Conservation (phyloP, 192 early-diverging fungal genomes). For the Phycomyces nitens region DNA sequence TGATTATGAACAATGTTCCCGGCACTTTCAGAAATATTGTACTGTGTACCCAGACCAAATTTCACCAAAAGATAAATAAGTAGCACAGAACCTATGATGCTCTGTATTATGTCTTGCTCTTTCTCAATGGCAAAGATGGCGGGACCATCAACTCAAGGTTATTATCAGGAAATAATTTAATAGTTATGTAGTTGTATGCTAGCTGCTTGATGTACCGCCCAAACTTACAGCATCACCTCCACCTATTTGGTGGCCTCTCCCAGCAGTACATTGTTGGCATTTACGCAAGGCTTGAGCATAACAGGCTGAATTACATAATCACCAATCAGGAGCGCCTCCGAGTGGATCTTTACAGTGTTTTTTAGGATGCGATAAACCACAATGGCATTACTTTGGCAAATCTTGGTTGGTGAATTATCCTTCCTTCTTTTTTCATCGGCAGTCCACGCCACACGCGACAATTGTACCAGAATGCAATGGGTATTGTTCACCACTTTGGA, state of each 20-base stretch:
- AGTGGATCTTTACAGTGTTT: neutral
- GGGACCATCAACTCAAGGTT: neutral
- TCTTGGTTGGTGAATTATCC: slow-evolving; percentile 14
- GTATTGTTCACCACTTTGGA: slow-evolving; percentile 28
- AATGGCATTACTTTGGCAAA: neutral
- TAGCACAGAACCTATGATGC: no score
- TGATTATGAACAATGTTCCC: neutral
- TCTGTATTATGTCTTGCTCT: no score
- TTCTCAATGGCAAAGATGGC: no score
- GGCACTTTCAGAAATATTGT: neutral
- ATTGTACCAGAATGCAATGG: slow-evolving; percentile 9
- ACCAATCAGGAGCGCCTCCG: neutral
- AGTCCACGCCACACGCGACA: no score
- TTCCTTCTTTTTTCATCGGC: slow-evolving; percentile 28
- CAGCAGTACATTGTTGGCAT: neutral
- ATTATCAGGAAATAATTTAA: neutral
- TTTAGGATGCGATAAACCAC: neutral
- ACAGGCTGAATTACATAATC: neutral
- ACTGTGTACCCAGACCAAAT: neutral
- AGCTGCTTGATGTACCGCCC: neutral
- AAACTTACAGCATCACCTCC: neutral
- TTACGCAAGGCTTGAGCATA: neutral
- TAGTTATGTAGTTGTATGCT: neutral
- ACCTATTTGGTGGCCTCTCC: neutral
- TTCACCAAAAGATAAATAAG: no score